Percentiles rank a stretch among this genome's conserved stretches.
Conservation (phyloP, 176 grass and related monocot genomes). For the Puya raimondii region DNA sequence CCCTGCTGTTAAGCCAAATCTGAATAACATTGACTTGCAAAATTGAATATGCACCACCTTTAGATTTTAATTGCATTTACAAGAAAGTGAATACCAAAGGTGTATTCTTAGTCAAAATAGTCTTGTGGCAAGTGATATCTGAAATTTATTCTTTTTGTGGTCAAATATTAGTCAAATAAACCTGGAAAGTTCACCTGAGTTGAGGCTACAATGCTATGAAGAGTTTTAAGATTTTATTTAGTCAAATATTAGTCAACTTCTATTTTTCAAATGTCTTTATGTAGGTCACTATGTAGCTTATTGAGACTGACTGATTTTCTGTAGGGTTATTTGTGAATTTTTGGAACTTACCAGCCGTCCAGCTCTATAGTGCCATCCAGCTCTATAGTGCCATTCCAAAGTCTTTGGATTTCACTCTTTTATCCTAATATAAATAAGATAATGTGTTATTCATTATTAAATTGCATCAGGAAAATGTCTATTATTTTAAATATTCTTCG, state of each 20-base stretch:
- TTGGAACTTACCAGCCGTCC: background rate
- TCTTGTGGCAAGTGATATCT: background rate
- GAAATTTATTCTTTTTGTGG: background rate
- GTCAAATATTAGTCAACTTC: background rate
- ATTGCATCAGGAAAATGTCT: background rate
- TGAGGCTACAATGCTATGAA: too few species aligned
- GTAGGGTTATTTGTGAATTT: background rate
- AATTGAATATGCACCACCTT: background rate
- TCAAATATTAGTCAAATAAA: too few species aligned
- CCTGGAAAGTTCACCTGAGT: too few species aligned
- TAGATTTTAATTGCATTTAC: too few species aligned
- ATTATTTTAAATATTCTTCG: background rate
- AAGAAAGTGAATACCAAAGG: background rate
- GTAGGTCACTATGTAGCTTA: background rate
- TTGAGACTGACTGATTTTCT: background rate
- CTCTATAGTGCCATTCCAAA: background rate
- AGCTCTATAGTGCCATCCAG: background rate
- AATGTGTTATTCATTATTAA: background rate
- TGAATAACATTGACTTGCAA: background rate
- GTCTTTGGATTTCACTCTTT: background rate
- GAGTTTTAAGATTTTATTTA: too few species aligned
- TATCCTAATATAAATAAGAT: background rate
- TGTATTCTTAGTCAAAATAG: background rate
- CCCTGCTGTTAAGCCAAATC: background rate
- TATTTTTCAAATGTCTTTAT: background rate